Percentiles rank a stretch among this genome's conserved stretches.
These are phyloP conservation scores for Abrus pulchellus DNA, from an alignment of 306 rosid genomes.

Conservation along the genomic window DNA sequence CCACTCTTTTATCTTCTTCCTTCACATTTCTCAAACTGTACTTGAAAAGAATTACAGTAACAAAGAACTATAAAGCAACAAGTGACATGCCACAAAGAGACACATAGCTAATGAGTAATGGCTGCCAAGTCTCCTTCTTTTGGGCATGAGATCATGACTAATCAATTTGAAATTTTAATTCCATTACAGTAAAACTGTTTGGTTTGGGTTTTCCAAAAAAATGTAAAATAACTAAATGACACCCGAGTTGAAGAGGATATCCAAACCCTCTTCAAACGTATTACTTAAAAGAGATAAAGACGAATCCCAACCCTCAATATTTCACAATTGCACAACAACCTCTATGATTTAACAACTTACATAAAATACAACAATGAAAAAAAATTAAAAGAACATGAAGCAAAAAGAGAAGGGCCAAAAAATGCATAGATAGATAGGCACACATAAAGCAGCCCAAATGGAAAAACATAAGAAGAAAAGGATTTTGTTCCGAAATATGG, in stretches of 20 bases:
- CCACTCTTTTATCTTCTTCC: neutral
- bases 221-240: neutral
- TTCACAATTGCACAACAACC: neutral
- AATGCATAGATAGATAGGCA: neutral
- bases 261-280: neutral
- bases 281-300: neutral
- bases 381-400: neutral
- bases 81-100: neutral
- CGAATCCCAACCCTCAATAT: neutral
- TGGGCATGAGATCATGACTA: neutral
- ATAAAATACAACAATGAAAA: constrained; percentile 1
- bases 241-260: neutral
- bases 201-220: neutral
- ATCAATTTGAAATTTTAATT: neutral
- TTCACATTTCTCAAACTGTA: constrained; percentile 18
- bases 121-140: neutral
- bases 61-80: neutral
- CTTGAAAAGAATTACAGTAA: neutral
- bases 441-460: constrained; percentile 30
- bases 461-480: neutral
- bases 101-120: neutral
- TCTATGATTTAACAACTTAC: constrained; percentile 21
- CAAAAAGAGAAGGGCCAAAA: neutral
- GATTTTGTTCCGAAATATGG: neutral
- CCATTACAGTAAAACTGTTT: neutral